Evolutionary conservation across 768 basidiomycete species (phyloP).

Genomic region (Phylloporus sp.): DNA sequence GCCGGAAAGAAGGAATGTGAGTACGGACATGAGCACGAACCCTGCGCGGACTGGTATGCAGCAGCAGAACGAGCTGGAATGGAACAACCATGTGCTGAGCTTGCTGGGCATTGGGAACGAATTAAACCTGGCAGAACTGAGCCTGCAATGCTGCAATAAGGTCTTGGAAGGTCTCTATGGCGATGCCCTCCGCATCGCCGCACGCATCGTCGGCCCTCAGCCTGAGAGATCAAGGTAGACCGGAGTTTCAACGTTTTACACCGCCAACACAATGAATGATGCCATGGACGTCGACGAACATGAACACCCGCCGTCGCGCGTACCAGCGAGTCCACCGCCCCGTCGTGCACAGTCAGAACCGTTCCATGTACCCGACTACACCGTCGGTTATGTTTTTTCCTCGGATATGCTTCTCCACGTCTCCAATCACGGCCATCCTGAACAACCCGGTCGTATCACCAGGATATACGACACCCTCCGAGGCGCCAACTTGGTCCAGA

Average conservation of each 20-base stretch:
- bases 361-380: conserved; percentile 17
- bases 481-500: conserved; percentile 52
- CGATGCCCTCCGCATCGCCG: conserved; percentile 6
- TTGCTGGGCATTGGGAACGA: conserved; percentile 39
- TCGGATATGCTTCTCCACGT: conserved; percentile 83
- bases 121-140: background rate
- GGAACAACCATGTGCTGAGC: conserved; percentile 43
- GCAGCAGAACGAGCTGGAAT: conserved; percentile 55
- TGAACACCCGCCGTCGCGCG: background rate
- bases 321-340: conserved; percentile 15
- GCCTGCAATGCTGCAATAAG: background rate
- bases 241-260: conserved; percentile 19
- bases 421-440: conserved; percentile 67
- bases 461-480: conserved; percentile 67
- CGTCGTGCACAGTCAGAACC: conserved; percentile 32
- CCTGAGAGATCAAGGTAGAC: conserved; percentile 1
- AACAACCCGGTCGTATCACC: conserved; percentile 72
- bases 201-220: background rate
- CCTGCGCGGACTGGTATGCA: conserved; percentile 62
- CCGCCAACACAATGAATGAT: background rate
- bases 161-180: conserved; percentile 7
- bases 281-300: conserved; percentile 28
- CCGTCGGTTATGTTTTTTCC: conserved; percentile 86
- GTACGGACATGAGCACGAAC: conserved; percentile 50
- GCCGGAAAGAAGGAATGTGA: conserved; percentile 54